Evolutionary conservation across 2,329 filamentous ascomycete genomes (phyloP).

Genomic region (Penicillium sp.): DNA sequence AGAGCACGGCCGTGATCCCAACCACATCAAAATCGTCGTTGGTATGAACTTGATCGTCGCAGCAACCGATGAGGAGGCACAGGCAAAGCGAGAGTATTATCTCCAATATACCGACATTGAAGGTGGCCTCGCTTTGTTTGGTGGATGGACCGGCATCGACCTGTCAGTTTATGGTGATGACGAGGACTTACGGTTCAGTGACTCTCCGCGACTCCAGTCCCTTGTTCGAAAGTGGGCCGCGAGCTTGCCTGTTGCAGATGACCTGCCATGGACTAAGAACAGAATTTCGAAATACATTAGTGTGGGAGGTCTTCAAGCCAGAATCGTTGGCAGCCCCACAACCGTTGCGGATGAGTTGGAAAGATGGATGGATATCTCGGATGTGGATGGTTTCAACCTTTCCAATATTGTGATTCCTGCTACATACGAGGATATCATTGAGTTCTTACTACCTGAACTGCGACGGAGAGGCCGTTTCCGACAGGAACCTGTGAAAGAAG

Average conservation of each 20-base stretch:
- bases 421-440: slow-evolving; percentile 25
- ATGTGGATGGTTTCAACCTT: slow-evolving; percentile 27
- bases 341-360: slow-evolving; percentile 10
- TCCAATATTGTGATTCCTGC: slow-evolving; percentile 20
- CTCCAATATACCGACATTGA: slow-evolving; percentile 42
- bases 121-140: slow-evolving; percentile 43
- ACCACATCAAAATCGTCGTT: slow-evolving; percentile 19
- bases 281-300: slow-evolving; percentile 28
- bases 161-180: slow-evolving; percentile 31
- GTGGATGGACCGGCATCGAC: slow-evolving; percentile 43
- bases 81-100: slow-evolving; percentile 41
- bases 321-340: slow-evolving; percentile 1
- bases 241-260: slow-evolving; percentile 34
- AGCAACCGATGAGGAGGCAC: slow-evolving; percentile 42
- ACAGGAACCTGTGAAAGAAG: background rate
- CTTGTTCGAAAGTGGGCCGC: slow-evolving; percentile 35
- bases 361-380: slow-evolving; percentile 21
- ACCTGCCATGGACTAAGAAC: slow-evolving; percentile 31
- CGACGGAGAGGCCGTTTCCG: slow-evolving; percentile 1
- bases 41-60: slow-evolving; percentile 44
- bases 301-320: slow-evolving; percentile 10
- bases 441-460: slow-evolving; percentile 23
- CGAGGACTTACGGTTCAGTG: slow-evolving; percentile 41
- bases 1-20: slow-evolving; percentile 35
- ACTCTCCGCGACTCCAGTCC: slow-evolving; percentile 33